A percentile compares a stretch with the other conserved stretches of the same genome.
These are phyloP conservation scores for Macrolepiota dolichaula DNA, from an alignment of 768 basidiomycete genomes.

Conservation along the genomic window DNA sequence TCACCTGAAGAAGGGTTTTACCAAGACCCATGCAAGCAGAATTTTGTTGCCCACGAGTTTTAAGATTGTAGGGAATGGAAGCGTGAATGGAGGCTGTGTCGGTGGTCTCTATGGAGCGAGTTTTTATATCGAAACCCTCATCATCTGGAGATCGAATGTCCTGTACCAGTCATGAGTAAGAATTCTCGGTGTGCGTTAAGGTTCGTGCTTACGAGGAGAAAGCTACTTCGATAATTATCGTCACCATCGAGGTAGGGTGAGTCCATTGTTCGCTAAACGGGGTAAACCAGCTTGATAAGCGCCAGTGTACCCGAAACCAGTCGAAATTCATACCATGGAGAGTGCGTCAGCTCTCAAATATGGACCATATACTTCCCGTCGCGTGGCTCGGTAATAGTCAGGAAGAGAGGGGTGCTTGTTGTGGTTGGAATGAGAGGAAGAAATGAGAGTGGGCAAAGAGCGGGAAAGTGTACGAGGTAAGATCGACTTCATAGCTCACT, in stretches of 20 bases:
- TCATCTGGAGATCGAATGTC: neutral
- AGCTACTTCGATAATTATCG: slow-evolving; percentile 1
- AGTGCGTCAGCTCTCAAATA: neutral
- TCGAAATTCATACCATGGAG: neutral
- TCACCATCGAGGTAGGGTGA: neutral
- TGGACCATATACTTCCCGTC: slow-evolving; percentile 8
- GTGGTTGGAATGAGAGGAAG: neutral
- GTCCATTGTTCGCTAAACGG: slow-evolving; percentile 9
- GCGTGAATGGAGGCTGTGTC: neutral
- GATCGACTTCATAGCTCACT: neutral
- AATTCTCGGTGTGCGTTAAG: neutral
- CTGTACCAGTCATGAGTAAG: neutral
- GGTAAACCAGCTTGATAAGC: neutral
- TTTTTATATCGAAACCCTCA: neutral
- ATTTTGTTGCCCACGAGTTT: neutral
- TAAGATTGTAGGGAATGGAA: neutral
- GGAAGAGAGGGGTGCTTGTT: slow-evolving; percentile 1
- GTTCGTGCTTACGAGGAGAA: neutral
- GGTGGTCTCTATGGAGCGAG: neutral
- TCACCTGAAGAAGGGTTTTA: neutral
- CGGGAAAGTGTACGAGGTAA: slow-evolving; percentile 1
- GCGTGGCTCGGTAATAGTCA: slow-evolving; percentile 8
- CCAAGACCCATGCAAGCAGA: neutral
- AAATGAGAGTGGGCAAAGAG: slow-evolving; percentile 1
- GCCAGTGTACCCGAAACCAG: neutral